Base-by-base conservation (phyloP, 225 moss, liverwort and hornwort genomes). In the Takakia lepidozioides region DNA sequence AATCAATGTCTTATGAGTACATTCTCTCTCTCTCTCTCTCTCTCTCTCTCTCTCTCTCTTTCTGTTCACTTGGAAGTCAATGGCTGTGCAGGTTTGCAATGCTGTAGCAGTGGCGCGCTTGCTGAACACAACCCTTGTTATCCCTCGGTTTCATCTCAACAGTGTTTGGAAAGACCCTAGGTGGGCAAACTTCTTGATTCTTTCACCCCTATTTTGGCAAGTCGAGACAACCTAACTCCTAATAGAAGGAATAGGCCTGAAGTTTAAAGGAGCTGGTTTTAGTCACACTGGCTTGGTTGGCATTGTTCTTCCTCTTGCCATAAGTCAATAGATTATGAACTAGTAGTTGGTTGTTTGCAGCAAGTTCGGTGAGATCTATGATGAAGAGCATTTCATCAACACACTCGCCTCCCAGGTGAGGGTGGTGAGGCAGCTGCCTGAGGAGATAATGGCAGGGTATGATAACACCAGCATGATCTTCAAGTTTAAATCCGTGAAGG, bases 121-220 rank as follows among this genome's bases (percentile, higher is more conserved):
- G 46, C 71, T 91, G 69, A 98, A 98, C 51, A 87, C 98, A 42
- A 98, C 98, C 13, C 83, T 98, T 20, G 72, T 98, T 28, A 81
- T 91, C 27, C 98, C 98, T 30, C 87, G 82, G 44, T 98, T 98
- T 38, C 98, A 98, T 71, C 78, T 98, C 43, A 98, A 98, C 63
- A 91, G 87, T 59, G 98, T 98, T 27, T 98, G 98, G 98, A 85
- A 87, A 68, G 98, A 98, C 61, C 84, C 81, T 48, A 95, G 95
- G 95, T 95, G 54, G 61, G 74, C 22, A 58, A 27, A 36, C 46
- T 36, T 18, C 19, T 41, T 4, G 16, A n/a, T 29, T 51, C 43
- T 19, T 38, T 30, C 24, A 27, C 45, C 32, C 56, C 19, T 7
- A 41, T 17, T 4, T 2, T n/a, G n/a, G n/a, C n/a, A n/a, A n/a